These are phyloP conservation scores for Tritrichomonas foetus DNA, from an alignment of 208 protist species.

Conservation along the genomic window DNA sequence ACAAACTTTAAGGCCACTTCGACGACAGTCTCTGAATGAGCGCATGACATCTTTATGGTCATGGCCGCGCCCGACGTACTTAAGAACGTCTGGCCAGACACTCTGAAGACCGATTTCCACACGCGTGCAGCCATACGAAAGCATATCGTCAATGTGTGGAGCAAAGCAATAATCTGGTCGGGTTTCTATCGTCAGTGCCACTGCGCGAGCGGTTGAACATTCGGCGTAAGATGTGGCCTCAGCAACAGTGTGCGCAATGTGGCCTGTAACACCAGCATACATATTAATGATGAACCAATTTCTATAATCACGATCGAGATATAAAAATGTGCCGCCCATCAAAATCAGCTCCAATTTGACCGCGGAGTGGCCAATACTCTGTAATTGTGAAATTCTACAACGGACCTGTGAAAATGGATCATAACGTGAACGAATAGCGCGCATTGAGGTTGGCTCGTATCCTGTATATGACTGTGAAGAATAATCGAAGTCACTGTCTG, in stretches of 20 bases:
- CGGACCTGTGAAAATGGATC: slow-evolving; percentile 74
- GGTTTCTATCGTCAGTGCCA: slow-evolving; percentile 98
- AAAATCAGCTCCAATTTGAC: slow-evolving; percentile 94
- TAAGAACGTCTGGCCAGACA: slow-evolving; percentile 87
- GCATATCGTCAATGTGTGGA: slow-evolving; percentile 74
- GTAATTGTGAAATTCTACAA: slow-evolving; percentile 74
- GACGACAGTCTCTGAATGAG: slow-evolving; percentile 86
- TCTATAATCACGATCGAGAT: slow-evolving; percentile 80
- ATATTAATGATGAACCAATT: slow-evolving; percentile 77
- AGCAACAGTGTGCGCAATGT: slow-evolving; percentile 49
- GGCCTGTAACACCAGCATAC: slow-evolving; percentile 73
- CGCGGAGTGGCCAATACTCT: slow-evolving; percentile 70
- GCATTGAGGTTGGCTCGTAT: slow-evolving; percentile 84
- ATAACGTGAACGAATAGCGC: slow-evolving; percentile 80
- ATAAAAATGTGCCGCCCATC: slow-evolving; percentile 98
- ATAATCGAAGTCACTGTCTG: slow-evolving; percentile 86
- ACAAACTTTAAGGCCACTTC: slow-evolving; percentile 95
- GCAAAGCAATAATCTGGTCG: slow-evolving; percentile 89
- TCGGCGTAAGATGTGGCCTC: slow-evolving; percentile 43
- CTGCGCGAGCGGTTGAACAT: slow-evolving; percentile 2
- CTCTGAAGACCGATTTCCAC: slow-evolving; percentile 96
- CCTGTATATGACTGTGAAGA: slow-evolving; percentile 77
- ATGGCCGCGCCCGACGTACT: slow-evolving; percentile 79
- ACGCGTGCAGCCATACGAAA: slow-evolving; percentile 82
- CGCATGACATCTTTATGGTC: slow-evolving; percentile 74